These are phyloP conservation scores for Vaucheria bursata DNA, from an alignment of 352 stramenopile species.

Conservation along the genomic window DNA sequence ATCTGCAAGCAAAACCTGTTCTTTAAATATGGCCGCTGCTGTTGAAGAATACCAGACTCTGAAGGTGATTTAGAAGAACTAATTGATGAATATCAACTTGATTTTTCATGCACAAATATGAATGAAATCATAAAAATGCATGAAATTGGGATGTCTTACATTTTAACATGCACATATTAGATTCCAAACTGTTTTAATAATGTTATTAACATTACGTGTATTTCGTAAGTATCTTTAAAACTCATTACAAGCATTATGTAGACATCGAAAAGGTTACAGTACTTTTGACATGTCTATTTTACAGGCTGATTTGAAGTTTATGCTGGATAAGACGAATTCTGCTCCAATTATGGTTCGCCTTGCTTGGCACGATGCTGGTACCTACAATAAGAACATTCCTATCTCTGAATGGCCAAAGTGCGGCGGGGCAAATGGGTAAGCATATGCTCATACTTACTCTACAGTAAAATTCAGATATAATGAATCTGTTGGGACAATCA, in stretches of 20 bases:
- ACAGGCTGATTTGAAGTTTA: background rate
- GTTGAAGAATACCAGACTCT: too few species aligned
- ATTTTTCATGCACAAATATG: too few species aligned
- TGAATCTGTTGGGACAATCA: too few species aligned
- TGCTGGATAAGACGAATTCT: background rate
- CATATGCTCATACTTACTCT: too few species aligned
- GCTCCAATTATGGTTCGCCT: conserved; percentile 28
- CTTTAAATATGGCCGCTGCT: too few species aligned
- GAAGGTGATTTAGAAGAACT: too few species aligned
- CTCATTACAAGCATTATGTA: background rate
- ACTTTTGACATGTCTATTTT: conserved; percentile 19
- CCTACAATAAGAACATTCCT: conserved; percentile 25
- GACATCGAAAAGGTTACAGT: background rate
- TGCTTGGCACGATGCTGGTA: conserved; percentile 52
- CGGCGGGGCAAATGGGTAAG: conserved; percentile 38
- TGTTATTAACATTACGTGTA: background rate
- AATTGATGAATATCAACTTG: too few species aligned
- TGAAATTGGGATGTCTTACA: too few species aligned
- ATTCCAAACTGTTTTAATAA: background rate
- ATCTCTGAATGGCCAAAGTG: conserved; percentile 8
- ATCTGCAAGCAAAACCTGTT: too few species aligned
- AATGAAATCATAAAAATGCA: too few species aligned
- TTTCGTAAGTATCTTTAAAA: conserved; percentile 7
- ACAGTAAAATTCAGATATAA: too few species aligned
- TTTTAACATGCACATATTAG: too few species aligned